A percentile compares a stretch with the other conserved stretches of the same genome.
phyloP scores from a whole-genome alignment of 192 early-diverging fungal species.

The Spizellomyces punctatus region DNA sequence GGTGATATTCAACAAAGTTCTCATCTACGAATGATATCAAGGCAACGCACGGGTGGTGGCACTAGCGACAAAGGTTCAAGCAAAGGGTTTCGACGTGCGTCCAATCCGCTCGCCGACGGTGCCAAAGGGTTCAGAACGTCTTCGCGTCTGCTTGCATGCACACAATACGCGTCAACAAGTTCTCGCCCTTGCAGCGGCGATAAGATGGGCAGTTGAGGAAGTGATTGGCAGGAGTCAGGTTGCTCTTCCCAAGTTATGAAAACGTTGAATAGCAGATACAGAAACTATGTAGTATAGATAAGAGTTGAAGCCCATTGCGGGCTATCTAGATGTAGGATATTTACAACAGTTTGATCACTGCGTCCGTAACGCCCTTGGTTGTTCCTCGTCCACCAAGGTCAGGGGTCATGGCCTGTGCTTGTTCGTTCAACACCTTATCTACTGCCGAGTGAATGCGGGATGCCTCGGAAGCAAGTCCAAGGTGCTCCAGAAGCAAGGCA shows the following conservation, averaged over 20 bases:
- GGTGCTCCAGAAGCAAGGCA: slow-evolving; percentile 86
- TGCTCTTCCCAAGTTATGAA: too few species aligned
- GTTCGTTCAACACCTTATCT: slow-evolving; percentile 72
- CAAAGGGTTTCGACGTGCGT: slow-evolving; percentile 65
- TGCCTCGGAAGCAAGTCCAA: slow-evolving; percentile 75
- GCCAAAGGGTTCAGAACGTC: slow-evolving; percentile 72
- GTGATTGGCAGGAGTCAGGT: not conserved
- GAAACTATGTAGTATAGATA: too few species aligned
- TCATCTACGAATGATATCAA: not conserved
- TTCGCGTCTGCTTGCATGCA: slow-evolving; percentile 84
- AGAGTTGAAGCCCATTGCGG: not conserved
- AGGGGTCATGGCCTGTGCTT: slow-evolving; percentile 67
- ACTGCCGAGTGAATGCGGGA: slow-evolving; percentile 81
- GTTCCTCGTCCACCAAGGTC: slow-evolving; percentile 89
- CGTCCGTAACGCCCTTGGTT: slow-evolving; percentile 82
- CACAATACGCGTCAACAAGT: slow-evolving; percentile 73
- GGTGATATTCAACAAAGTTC: too few species aligned
- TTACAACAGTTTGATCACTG: slow-evolving; percentile 61
- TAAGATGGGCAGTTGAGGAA: slow-evolving; percentile 27
- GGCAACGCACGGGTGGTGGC: slow-evolving; percentile 57
- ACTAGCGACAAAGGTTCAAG: slow-evolving; percentile 46
- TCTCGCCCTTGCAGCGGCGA: slow-evolving; percentile 33
- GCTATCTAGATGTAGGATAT: not conserved
- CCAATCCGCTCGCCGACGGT: slow-evolving; percentile 83
- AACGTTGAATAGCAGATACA: too few species aligned